A percentile compares a stretch with the other conserved stretches of the same genome.
phyloP scores from a whole-genome alignment of 2,329 filamentous ascomycete species.

The Massarina eburnea region DNA sequence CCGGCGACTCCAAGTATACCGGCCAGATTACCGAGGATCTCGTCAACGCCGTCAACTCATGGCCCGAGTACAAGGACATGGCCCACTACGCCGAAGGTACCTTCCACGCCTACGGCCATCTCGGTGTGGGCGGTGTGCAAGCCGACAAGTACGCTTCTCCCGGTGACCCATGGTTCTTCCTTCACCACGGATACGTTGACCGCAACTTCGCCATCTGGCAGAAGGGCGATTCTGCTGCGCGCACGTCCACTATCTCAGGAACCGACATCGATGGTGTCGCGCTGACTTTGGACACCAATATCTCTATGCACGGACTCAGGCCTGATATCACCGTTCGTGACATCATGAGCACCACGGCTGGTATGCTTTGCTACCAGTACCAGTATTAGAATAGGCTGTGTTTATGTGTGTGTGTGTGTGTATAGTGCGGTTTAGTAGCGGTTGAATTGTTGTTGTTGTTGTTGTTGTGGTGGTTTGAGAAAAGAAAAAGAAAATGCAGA shows the following conservation, averaged over 20 bases:
- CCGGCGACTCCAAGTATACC: constrained; percentile 26
- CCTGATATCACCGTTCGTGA: constrained; percentile 32
- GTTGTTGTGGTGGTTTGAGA: too few relatives aligned
- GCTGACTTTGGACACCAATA: constrained; percentile 28
- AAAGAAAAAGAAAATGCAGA: too few relatives aligned
- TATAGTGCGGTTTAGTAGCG: too few relatives aligned
- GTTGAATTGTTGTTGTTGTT: too few relatives aligned
- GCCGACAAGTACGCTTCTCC: constrained; percentile 35
- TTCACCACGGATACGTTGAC: constrained; percentile 55
- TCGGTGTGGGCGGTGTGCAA: constrained; percentile 40
- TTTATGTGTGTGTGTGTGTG: too few relatives aligned
- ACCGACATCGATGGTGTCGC: constrained; percentile 31
- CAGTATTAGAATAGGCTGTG: constrained; percentile 33
- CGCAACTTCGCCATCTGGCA: constrained; percentile 56
- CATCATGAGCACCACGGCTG: constrained; percentile 29
- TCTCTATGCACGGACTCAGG: constrained; percentile 31
- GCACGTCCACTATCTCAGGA: constrained; percentile 42
- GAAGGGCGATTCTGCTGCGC: constrained; percentile 25
- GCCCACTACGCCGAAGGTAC: constrained; percentile 30
- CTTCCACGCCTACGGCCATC: constrained; percentile 40
- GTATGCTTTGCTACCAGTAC: constrained; percentile 38
- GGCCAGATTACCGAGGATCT: constrained; percentile 29
- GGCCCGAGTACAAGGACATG: constrained; percentile 28
- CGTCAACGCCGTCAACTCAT: constrained; percentile 21
- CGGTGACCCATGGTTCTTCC: constrained; percentile 48